Evolutionary conservation across 1,139 yeast genomes (phyloP).

Genomic region (Tardiomyces depauwii): DNA sequence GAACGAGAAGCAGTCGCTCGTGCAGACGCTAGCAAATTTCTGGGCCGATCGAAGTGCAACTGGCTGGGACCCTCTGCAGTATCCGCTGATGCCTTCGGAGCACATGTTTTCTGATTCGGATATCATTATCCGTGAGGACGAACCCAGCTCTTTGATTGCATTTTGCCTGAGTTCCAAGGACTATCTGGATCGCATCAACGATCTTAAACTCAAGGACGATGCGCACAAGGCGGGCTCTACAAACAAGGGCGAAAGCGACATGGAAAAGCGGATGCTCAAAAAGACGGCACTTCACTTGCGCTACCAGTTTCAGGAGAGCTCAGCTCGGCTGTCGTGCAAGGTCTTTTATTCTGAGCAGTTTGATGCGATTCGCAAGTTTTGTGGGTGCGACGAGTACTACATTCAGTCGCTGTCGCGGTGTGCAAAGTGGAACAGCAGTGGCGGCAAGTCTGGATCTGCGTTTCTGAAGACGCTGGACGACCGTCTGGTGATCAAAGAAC

Average conservation of each 20-base stretch:
- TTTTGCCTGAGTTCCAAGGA: constrained; percentile 82
- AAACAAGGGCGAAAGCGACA: constrained; percentile 9
- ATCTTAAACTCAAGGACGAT: constrained; percentile 8
- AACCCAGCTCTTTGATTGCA: constrained; percentile 90
- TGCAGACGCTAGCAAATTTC: constrained; percentile 72
- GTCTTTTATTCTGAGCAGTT: constrained; percentile 94
- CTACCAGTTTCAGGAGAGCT: constrained; percentile 79
- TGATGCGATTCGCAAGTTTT: constrained; percentile 80
- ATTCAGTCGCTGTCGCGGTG: constrained; percentile 88
- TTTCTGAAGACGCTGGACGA: constrained; percentile 89
- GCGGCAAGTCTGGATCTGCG: constrained; percentile 94
- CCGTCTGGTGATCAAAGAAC: constrained; percentile 78
- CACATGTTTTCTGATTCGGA: constrained; percentile 92
- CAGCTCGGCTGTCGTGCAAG: constrained; percentile 77
- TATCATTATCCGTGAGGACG: constrained; percentile 91
- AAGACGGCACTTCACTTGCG: constrained; percentile 82
- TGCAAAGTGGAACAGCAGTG: constrained; percentile 89
- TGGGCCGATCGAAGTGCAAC: constrained; percentile 98
- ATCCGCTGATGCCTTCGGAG: constrained; percentile 61
- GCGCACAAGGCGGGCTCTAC: constrained; percentile 1
- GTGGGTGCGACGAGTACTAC: constrained; percentile 67
- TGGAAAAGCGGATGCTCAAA: constrained; percentile 66
- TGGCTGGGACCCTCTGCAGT: constrained; percentile 85
- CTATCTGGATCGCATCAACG: constrained; percentile 52
- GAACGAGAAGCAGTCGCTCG: constrained; percentile 37